These are phyloP conservation scores for Lactifluus piperatus DNA, from an alignment of 768 basidiomycete species.

Conservation along the genomic window DNA sequence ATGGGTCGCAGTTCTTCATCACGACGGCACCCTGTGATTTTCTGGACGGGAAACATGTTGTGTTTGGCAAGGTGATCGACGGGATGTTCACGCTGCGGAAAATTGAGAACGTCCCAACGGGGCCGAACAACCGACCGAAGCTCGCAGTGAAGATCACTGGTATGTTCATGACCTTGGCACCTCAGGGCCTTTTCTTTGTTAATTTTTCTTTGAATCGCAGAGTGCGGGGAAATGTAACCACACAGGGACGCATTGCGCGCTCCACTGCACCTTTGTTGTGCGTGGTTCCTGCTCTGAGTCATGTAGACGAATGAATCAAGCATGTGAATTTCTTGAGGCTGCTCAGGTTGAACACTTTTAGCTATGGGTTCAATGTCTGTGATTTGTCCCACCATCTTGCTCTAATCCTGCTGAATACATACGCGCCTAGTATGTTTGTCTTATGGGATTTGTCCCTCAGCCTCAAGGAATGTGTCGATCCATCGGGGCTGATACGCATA, in stretches of 20 bases:
- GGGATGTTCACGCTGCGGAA: slow-evolving; percentile 94
- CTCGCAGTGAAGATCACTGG: slow-evolving; percentile 82
- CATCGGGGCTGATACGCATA: too few relatives aligned
- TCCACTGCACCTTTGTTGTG: background rate
- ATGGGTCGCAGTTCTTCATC: slow-evolving; percentile 72
- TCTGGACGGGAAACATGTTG: slow-evolving; percentile 90
- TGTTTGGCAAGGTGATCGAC: slow-evolving; percentile 85
- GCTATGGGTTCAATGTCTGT: too few relatives aligned
- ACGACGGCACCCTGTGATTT: slow-evolving; percentile 94
- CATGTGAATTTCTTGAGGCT: too few relatives aligned
- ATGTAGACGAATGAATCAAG: background rate
- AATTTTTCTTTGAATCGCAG: slow-evolving; percentile 16
- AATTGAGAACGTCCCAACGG: slow-evolving; percentile 92
- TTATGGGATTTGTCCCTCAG: too few relatives aligned
- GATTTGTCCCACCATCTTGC: too few relatives aligned
- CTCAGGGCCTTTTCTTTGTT: background rate
- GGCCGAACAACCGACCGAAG: slow-evolving; percentile 84
- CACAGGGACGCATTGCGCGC: background rate
- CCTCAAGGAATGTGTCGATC: too few relatives aligned
- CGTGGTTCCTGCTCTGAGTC: background rate
- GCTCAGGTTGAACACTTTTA: too few relatives aligned
- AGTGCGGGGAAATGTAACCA: slow-evolving; percentile 34
- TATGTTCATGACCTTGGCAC: slow-evolving; percentile 28
- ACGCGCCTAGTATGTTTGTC: too few relatives aligned
- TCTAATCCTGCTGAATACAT: too few relatives aligned